These are phyloP conservation scores for Xylaria arbuscula DNA, from an alignment of 2,329 filamentous ascomycete species.

Conservation along the genomic window DNA sequence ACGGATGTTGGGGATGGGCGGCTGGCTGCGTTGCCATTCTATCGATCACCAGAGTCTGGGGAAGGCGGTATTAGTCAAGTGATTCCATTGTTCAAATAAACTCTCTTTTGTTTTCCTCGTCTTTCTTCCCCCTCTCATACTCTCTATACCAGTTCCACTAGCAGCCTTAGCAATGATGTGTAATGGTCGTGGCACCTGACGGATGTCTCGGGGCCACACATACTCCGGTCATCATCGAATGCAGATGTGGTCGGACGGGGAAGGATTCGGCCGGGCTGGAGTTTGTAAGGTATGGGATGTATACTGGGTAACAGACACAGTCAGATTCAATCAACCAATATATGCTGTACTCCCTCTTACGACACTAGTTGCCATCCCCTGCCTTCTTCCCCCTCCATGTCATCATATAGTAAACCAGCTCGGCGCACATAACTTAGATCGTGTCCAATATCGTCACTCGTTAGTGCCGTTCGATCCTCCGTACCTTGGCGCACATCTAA, in stretches of 20 bases:
- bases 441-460: no score
- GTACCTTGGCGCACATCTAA: not conserved
- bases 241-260: not conserved
- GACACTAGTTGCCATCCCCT: not conserved
- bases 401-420: constrained; percentile 9
- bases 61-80: constrained; percentile 32
- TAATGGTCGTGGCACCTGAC: not conserved
- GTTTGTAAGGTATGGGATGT: not conserved
- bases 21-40: constrained; percentile 15
- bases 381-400: constrained; percentile 17
- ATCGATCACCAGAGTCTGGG: constrained; percentile 2
- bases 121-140: not conserved
- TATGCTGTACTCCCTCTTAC: constrained; percentile 11
- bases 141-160: not conserved
- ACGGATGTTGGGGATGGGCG: constrained; percentile 13
- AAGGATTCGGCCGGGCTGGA: not conserved
- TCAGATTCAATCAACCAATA: not conserved
- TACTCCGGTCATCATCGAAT: not conserved
- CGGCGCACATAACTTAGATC: not conserved
- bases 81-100: not conserved
- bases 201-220: constrained; percentile 1
- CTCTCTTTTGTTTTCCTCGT: not conserved
- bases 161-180: not conserved
- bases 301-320: constrained; percentile 1
- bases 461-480: no score